Conservation (phyloP, 2,329 filamentous ascomycete species). For the Sporothrix mexicana region DNA sequence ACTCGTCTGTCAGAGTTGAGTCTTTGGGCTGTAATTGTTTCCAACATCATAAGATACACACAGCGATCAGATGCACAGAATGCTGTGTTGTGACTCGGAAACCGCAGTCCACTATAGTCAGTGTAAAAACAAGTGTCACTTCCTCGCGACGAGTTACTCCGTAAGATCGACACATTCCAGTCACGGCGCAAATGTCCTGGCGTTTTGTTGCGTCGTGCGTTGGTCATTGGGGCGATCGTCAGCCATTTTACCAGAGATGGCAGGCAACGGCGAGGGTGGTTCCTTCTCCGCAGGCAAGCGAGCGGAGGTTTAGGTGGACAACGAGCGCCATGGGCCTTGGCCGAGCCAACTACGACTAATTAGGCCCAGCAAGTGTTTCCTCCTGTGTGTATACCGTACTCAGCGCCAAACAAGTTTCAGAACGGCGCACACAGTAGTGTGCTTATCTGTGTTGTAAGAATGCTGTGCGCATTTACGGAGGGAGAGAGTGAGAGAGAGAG, state of each 20-base stretch:
- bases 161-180: neutral
- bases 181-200: neutral
- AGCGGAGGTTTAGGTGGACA: neutral
- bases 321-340: too few species aligned
- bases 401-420: too few species aligned
- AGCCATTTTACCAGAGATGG: neutral
- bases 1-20: too few species aligned
- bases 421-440: too few species aligned
- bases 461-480: neutral
- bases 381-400: too few species aligned
- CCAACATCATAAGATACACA: too few species aligned
- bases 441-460: neutral
- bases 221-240: neutral
- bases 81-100: neutral
- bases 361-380: neutral
- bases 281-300: conserved; percentile 20
- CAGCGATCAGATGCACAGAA: neutral
- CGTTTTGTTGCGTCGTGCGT: neutral
- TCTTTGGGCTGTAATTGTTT: too few species aligned
- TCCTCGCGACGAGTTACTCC: neutral
- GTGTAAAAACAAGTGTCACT: too few species aligned
- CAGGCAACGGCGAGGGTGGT: neutral
- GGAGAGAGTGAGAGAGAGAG: neutral
- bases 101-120: too few species aligned
- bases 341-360: too few species aligned